Evolutionary conservation across 805 yeast species (phyloP).

Genomic region (Teunomyces stri): DNA sequence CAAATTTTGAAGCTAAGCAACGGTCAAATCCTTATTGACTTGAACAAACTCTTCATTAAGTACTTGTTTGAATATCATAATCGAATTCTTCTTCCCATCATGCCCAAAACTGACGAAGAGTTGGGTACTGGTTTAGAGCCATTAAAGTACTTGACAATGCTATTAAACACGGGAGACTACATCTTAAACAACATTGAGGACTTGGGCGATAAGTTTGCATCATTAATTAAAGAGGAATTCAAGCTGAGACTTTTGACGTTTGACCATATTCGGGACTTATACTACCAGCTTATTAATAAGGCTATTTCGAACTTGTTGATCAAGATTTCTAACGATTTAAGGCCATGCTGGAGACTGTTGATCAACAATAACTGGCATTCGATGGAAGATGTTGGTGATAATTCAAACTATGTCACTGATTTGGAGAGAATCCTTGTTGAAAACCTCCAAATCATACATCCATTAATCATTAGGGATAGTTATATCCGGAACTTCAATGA

Average conservation of each 20-base stretch:
- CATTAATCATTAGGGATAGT: conserved; percentile 62
- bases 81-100: conserved; percentile 31
- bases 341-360: conserved; percentile 82
- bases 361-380: conserved; percentile 69
- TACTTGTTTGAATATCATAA: conserved; percentile 52
- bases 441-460: conserved; percentile 48
- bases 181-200: conserved; percentile 77
- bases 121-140: conserved; percentile 53
- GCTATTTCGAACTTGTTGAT: conserved; percentile 55
- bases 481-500: conserved; percentile 75
- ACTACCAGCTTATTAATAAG: conserved; percentile 54
- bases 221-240: conserved; percentile 34
- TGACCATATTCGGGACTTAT: conserved; percentile 54
- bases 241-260: conserved; percentile 46
- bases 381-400: conserved; percentile 62
- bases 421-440: conserved; percentile 47
- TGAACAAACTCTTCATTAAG: conserved; percentile 60
- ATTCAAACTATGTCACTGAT: conserved; percentile 67
- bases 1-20: conserved; percentile 50
- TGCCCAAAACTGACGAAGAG: conserved; percentile 47
- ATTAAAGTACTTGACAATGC: conserved; percentile 61
- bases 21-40: conserved; percentile 48
- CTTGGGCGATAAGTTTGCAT: conserved; percentile 58
- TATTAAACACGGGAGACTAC: conserved; percentile 87
- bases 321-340: conserved; percentile 60